These are phyloP conservation scores for Pelargonium australe DNA, from an alignment of 441 rosid species.

Conservation along the genomic window DNA sequence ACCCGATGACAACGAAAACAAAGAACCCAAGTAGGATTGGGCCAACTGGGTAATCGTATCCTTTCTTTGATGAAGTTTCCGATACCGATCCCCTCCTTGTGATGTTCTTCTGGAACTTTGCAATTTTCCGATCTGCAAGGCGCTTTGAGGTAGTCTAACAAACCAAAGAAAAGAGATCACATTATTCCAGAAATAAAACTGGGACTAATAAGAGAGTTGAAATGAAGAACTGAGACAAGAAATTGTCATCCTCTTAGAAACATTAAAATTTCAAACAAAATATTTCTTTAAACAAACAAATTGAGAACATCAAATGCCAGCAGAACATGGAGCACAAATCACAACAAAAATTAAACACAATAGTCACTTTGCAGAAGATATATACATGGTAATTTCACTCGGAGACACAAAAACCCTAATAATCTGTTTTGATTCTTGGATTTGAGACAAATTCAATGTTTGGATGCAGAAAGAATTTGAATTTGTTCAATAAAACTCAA, in stretches of 20 bases:
- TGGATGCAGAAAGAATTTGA: too few relatives aligned
- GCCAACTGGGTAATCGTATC: slow-evolving; percentile 28
- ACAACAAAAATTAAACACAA: too few relatives aligned
- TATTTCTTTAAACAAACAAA: too few relatives aligned
- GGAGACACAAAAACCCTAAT: too few relatives aligned
- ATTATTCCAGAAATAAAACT: background rate
- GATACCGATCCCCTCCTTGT: slow-evolving; percentile 31
- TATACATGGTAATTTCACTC: too few relatives aligned
- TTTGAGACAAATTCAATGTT: too few relatives aligned
- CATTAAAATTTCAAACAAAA: background rate
- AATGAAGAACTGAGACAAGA: background rate
- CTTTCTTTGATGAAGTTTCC: slow-evolving; percentile 26
- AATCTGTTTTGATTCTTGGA: too few relatives aligned
- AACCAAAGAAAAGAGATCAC: background rate
- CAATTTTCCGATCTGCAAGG: slow-evolving; percentile 29
- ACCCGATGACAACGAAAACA: slow-evolving; percentile 34
- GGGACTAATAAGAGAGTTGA: background rate
- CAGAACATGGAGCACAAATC: too few relatives aligned
- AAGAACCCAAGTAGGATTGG: slow-evolving; percentile 31
- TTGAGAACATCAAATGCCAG: too few relatives aligned
- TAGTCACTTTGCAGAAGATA: too few relatives aligned
- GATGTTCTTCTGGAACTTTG: slow-evolving; percentile 33
- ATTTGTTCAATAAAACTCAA: too few relatives aligned
- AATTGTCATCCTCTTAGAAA: background rate
- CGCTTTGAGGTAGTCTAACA: slow-evolving; percentile 24